These are phyloP conservation scores for Arbutus unedo DNA, from an alignment of 148 eudicot species.

Conservation along the genomic window DNA sequence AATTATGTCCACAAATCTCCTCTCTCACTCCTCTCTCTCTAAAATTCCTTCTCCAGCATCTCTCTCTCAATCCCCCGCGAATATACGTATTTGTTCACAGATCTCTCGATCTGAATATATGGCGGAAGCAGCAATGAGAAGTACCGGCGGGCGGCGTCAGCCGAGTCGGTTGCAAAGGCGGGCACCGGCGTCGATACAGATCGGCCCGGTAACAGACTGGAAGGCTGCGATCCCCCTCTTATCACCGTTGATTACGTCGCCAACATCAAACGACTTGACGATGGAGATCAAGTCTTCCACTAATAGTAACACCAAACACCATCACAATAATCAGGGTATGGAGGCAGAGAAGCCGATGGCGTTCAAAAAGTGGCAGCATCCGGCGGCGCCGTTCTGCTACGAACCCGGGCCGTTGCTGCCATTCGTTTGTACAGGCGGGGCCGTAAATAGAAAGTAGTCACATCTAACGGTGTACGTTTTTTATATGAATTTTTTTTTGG, in stretches of 20 bases:
- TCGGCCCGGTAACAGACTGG: slow-evolving; percentile 52
- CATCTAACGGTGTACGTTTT: neutral
- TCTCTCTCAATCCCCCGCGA: neutral
- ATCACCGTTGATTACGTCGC: slow-evolving; percentile 58
- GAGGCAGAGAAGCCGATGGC: slow-evolving; percentile 24
- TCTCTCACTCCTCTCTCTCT: neutral
- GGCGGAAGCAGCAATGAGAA: slow-evolving; percentile 26
- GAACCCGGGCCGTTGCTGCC: slow-evolving; percentile 20
- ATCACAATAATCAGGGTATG: slow-evolving; percentile 18
- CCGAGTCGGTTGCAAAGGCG: slow-evolving; percentile 52
- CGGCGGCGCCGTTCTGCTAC: slow-evolving; percentile 44
- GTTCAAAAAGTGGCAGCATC: slow-evolving; percentile 43
- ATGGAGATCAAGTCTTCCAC: slow-evolving; percentile 23
- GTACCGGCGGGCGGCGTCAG: slow-evolving; percentile 23
- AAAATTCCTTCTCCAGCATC: neutral
- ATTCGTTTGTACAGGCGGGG: slow-evolving; percentile 5
- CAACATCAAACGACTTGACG: slow-evolving; percentile 31
- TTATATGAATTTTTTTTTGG: neutral
- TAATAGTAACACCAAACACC: neutral
- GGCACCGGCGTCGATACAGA: slow-evolving; percentile 67
- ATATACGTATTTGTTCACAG: neutral
- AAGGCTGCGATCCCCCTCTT: slow-evolving; percentile 66
- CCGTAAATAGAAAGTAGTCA: slow-evolving; percentile 1
- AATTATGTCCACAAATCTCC: neutral
- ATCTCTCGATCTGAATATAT: slow-evolving; percentile 11